Evolutionary conservation across 768 basidiomycete genomes (phyloP), one percentile per base, ranked within the genome.

Genomic region (Suillus americanus): DNA sequence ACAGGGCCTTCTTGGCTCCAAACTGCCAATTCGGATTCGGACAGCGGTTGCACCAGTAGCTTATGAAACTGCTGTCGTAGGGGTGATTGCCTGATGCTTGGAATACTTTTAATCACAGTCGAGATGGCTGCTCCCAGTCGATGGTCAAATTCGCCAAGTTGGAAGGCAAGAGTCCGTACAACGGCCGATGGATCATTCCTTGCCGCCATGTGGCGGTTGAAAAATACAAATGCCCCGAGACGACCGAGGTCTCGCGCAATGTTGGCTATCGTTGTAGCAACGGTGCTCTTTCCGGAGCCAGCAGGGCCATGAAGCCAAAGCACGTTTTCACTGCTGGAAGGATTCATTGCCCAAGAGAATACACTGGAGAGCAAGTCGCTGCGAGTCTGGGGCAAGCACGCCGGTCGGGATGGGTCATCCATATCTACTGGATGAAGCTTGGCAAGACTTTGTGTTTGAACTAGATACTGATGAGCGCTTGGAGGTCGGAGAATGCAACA

Each of bases 271-370:
- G 79, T 79, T 0, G 74, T 79, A 5, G 78, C 62, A 25, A 79
- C 67, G 2, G 78, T 72, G 43, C 78, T 80, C 69, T 79, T 79
- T 13, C 78, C 79, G 6, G 76, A 64, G 20, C 78, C 78, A 0
- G 78, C 77, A 41, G 77, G 72, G 9, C 78, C 77, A 38, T 75
- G 68, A 35, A 79, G 61, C 78, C 78, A 79, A 41, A 72, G 77
- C 9, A 79, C 61, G 23, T 67, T 76, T 3, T 64, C 37, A 25
- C 64, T 64, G 46, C 25, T 18, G 4, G 61, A 57, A n/a, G 75
- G 76, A 28, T 61, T 66, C 30, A 68, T 38, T 23, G 61, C 65
- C 75, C 75, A 76, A 6, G 72, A 56, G 5, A 71, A 68, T 20
- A 76, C 70, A 5, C 72, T 66, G 30, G 59, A 28, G 25, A 77